Base-by-base conservation (phyloP, 2,329 filamentous ascomycete genomes). In the Scedosporium minutisporum region DNA sequence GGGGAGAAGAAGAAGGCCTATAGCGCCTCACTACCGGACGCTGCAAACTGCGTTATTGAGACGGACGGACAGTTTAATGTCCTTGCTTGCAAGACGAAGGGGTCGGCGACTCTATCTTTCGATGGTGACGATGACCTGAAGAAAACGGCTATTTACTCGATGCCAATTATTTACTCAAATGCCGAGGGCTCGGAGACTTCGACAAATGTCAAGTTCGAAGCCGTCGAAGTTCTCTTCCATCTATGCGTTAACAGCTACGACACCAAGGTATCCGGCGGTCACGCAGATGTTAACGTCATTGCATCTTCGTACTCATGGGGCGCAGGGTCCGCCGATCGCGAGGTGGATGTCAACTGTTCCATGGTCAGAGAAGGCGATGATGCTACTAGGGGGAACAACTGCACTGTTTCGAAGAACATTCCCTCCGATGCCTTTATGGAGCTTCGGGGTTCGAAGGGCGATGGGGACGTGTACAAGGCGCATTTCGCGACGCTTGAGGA, bases 151-250 rank as follows among this genome's bases (percentile, higher is more conserved):
- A 65, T 72, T 7, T 68, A 69, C 41, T 69, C 69, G 29, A 66
- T 71, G 64, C 71, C 69, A 44, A 23, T 71, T 3, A 65, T 72
- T 12, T 72, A 70, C 63, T 68, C 70, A 16, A 68, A 64, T 64
- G 55, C 64, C 44, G 65, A 63, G 16, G 59, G 57, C 2, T 38
- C 58, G 3, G 66, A 64, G 7, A 55, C 60, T 3, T 38, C 57
- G 2, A 41, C 46, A 4, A 27, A 57, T 6, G 12, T 58, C 18
- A 42, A 23, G 12, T 69, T 71, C 63, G 65, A 67, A 16, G 71
- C 71, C 21, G 62, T 67, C 7, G 71, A 72, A 63, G 65, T 69
- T 14, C 63, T 71, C 10, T 65, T 71, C n/a, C 68, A 71, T 41
- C 68, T 72, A 48, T 71, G 71, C 57, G 67, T 70, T 60, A 68